Conservation (phyloP, 305 asterid genomes). For the Plantago coronopus region DNA sequence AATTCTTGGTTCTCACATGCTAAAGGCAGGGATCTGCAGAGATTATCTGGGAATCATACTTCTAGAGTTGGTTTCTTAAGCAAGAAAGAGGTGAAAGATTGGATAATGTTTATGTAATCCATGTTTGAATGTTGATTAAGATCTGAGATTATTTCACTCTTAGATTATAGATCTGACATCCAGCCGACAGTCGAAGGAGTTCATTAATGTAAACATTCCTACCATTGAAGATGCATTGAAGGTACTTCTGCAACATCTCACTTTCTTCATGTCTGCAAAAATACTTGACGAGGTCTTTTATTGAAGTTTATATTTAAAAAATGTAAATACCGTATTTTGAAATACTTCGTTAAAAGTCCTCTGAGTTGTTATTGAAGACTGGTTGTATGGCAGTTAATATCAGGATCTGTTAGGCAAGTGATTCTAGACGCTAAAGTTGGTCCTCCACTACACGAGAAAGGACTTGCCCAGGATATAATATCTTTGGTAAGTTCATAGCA, state of each 20-base stretch:
- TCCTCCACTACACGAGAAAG: conserved; percentile 74
- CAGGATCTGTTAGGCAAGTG: conserved; percentile 73
- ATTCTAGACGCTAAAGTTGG: conserved; percentile 94
- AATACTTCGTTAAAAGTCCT: conserved; percentile 9
- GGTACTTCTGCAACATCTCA: conserved; percentile 33
- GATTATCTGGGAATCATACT: conserved; percentile 61
- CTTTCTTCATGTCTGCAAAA: conserved; percentile 16
- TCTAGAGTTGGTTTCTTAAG: conserved; percentile 71
- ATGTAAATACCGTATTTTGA: background rate
- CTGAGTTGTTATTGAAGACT: conserved; percentile 24
- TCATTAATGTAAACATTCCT: conserved; percentile 52
- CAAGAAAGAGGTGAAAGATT: conserved; percentile 65
- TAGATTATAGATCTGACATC: conserved; percentile 67
- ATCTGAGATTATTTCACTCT: conserved; percentile 24
- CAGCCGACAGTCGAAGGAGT: conserved; percentile 35
- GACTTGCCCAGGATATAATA: conserved; percentile 73
- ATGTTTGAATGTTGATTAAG: conserved; percentile 21
- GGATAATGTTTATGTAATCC: background rate
- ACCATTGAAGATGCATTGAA: conserved; percentile 77
- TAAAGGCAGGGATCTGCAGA: conserved; percentile 97
- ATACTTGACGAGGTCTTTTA: conserved; percentile 17
- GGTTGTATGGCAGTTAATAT: conserved; percentile 48
- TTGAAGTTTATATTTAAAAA: conserved; percentile 10
- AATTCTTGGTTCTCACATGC: conserved; percentile 75
- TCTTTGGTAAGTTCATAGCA: conserved; percentile 51